These are phyloP conservation scores for Gleditsia sinensis DNA, from an alignment of 306 rosid species.

Conservation along the genomic window DNA sequence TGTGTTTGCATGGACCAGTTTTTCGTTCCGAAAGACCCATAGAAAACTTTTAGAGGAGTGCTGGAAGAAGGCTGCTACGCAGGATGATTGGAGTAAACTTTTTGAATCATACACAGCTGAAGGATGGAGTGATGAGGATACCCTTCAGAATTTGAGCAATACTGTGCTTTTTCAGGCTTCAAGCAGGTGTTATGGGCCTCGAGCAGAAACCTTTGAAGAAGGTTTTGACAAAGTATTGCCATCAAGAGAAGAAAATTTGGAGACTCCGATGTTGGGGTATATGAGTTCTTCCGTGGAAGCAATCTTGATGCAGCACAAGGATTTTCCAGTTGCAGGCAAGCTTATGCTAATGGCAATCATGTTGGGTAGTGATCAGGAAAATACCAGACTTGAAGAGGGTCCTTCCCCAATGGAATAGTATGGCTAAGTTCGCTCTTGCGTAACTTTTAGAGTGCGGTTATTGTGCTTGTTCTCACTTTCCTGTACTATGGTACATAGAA, in stretches of 20 bases:
- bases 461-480: constrained; percentile 8
- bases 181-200: constrained; percentile 73
- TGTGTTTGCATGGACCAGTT: constrained; percentile 87
- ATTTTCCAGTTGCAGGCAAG: constrained; percentile 86
- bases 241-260: constrained; percentile 66
- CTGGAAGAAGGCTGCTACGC: constrained; percentile 85
- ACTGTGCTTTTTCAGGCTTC: constrained; percentile 79
- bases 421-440: constrained; percentile 19
- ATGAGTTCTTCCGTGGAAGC: constrained; percentile 65
- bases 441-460: constrained; percentile 11
- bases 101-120: constrained; percentile 56
- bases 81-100: constrained; percentile 75
- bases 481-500: no score
- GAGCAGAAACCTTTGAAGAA: constrained; percentile 71
- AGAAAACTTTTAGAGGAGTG: constrained; percentile 79
- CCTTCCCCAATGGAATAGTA: constrained; percentile 65
- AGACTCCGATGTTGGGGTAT: constrained; percentile 46
- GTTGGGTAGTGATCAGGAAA: constrained; percentile 65
- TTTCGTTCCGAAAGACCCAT: constrained; percentile 67
- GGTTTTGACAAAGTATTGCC: constrained; percentile 74
- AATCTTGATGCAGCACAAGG: constrained; percentile 87
- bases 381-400: constrained; percentile 49
- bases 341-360: constrained; percentile 86
- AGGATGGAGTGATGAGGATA: constrained; percentile 93
- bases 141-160: constrained; percentile 55